Percentiles rank a stretch among this genome's conserved stretches.
These are phyloP conservation scores for Coelastrella sp. DNA, from an alignment of 139 green algal species.

Conservation along the genomic window DNA sequence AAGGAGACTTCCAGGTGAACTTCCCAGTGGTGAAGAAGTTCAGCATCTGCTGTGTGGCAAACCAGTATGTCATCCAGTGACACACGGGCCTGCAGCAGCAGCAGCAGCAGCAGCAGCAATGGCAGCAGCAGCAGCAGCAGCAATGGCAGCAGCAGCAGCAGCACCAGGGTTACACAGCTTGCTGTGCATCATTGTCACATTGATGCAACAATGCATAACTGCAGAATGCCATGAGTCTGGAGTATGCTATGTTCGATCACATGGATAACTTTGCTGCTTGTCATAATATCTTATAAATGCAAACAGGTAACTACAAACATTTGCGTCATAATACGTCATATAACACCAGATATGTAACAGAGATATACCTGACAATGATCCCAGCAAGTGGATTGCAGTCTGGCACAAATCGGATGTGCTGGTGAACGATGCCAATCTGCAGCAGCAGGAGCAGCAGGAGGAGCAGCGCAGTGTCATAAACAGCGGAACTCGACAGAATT, in stretches of 20 bases:
- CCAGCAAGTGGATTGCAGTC: conserved; percentile 11
- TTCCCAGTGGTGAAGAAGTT: conserved; percentile 41
- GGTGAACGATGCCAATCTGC: conserved; percentile 70
- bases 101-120: conserved; percentile 1
- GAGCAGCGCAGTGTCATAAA: conserved; percentile 21
- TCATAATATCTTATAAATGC: no score
- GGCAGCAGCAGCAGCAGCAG: not conserved
- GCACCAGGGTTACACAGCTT: not conserved
- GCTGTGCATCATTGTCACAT: no score
- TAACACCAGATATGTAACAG: no score
- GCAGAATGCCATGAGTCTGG: no score
- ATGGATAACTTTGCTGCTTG: no score
- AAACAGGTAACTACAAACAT: no score
- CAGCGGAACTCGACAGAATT: no score
- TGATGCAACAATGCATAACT: no score
- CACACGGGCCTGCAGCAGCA: conserved; percentile 38
- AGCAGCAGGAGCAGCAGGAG: conserved; percentile 5
- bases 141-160: not conserved
- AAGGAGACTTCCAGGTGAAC: conserved; percentile 50
- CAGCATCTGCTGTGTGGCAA: conserved; percentile 40
- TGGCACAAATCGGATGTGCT: conserved; percentile 69
- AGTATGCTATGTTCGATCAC: no score
- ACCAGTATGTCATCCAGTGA: conserved; percentile 50
- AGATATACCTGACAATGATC: conserved; percentile 27
- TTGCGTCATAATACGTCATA: no score